Percentiles rank a stretch among this genome's conserved stretches.
These are phyloP conservation scores for Lycium barbarum DNA, from an alignment of 257 asterid genomes.

Conservation along the genomic window DNA sequence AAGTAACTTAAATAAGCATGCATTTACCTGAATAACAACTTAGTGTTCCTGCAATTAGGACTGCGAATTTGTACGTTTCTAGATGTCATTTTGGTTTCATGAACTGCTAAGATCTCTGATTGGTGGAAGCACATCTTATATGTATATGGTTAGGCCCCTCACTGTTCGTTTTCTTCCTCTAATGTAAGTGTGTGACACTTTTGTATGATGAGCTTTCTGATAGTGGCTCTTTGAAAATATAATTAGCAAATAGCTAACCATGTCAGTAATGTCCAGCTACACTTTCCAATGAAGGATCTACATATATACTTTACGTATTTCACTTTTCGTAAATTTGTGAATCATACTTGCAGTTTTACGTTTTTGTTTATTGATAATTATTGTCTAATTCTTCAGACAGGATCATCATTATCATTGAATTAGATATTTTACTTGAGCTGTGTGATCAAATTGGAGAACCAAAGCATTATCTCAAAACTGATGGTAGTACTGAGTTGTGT, in stretches of 20 bases:
- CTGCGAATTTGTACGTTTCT: not conserved
- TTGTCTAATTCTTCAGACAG: too few relatives aligned
- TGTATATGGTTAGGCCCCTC: not conserved
- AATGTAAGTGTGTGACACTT: not conserved
- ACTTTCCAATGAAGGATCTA: conserved; percentile 6
- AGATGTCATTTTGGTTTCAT: conserved; percentile 2
- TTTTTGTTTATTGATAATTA: conserved; percentile 28
- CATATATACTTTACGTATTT: not conserved
- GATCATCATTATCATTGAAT: too few relatives aligned
- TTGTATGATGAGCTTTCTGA: not conserved
- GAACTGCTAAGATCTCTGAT: not conserved
- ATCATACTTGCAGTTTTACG: not conserved
- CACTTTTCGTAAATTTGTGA: not conserved
- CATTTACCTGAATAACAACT: not conserved
- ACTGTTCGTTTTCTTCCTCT: not conserved
- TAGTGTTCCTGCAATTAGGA: not conserved
- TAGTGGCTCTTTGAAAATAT: not conserved
- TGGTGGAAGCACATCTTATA: not conserved
- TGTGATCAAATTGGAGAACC: conserved; percentile 84
- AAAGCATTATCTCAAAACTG: conserved; percentile 45
- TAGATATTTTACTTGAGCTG: conserved; percentile 38
- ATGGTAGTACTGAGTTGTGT: conserved; percentile 38
- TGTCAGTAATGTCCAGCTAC: not conserved
- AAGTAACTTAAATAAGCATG: not conserved
- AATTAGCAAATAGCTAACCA: not conserved